Percentiles rank a stretch among this genome's conserved stretches.
These are phyloP conservation scores for Astrothelium macrocarpum DNA, from an alignment of 495 filamentous ascomycete genomes.

Conservation along the genomic window DNA sequence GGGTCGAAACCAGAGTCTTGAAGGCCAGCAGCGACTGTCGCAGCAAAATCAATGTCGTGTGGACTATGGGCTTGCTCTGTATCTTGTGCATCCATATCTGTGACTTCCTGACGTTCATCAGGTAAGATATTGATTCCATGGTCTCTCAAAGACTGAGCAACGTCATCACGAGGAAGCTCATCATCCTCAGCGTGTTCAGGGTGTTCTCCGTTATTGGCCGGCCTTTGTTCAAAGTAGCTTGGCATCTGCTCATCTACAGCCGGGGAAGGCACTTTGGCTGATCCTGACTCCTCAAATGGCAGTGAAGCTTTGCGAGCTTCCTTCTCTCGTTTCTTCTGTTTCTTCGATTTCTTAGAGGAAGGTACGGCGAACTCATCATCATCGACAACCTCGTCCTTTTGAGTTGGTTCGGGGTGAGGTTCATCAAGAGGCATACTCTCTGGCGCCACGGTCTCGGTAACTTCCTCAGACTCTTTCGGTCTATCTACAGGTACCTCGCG, in stretches of 20 bases:
- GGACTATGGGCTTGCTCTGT: not conserved
- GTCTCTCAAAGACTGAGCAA: not conserved
- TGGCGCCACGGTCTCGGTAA: not conserved
- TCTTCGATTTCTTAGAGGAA: slow-evolving; percentile 26
- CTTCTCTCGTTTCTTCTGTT: slow-evolving; percentile 25
- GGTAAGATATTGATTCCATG: not conserved
- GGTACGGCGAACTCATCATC: slow-evolving; percentile 15
- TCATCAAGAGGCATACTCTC: slow-evolving; percentile 5
- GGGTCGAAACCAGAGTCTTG: slow-evolving; percentile 28
- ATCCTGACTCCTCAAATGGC: not conserved
- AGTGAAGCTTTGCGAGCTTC: not conserved
- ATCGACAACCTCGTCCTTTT: slow-evolving; percentile 22
- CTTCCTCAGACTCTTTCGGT: not conserved
- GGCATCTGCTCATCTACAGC: slow-evolving; percentile 1
- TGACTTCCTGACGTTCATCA: not conserved
- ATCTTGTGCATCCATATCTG: not conserved
- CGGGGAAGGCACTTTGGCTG: not conserved
- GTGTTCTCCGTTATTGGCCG: not conserved
- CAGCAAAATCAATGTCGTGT: slow-evolving; percentile 23
- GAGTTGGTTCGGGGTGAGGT: not conserved
- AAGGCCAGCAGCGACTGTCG: slow-evolving; percentile 20
- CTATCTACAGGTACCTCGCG: not conserved
- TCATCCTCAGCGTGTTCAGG: not conserved
- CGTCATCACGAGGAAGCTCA: not conserved
- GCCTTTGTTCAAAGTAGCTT: not conserved